Percentiles rank a stretch among this genome's conserved stretches.
These are phyloP conservation scores for Zizania palustris DNA, from an alignment of 202 grass and related monocot species.

Conservation along the genomic window DNA sequence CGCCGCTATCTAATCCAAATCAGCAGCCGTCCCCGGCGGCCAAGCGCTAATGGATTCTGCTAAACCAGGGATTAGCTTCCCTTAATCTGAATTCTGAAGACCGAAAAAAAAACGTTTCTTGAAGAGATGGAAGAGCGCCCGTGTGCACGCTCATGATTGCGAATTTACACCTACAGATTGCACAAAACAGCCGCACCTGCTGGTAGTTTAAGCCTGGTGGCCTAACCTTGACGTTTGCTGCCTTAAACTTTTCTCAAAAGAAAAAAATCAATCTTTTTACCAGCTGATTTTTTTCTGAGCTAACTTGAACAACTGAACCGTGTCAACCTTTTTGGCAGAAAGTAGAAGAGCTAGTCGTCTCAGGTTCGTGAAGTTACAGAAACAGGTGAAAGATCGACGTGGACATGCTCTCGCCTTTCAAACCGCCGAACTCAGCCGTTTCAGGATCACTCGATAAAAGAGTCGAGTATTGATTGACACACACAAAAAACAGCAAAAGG, in stretches of 20 bases:
- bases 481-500: background rate
- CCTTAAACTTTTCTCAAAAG: background rate
- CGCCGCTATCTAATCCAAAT: background rate
- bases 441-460: background rate
- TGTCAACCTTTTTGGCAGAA: no score
- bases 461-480: no score
- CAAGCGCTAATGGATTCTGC: background rate
- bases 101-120: no score
- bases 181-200: background rate
- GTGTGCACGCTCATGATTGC: background rate
- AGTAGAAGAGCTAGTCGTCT: no score
- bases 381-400: background rate
- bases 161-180: no score
- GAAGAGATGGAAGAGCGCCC: no score
- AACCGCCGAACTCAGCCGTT: background rate
- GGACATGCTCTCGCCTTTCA: constrained; percentile 1
- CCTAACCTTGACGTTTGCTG: constrained; percentile 26
- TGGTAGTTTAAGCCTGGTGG: background rate
- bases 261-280: background rate
- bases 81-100: no score
- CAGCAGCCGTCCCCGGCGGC: background rate
- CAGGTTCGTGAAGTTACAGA: background rate
- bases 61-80: no score
- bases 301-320: background rate
- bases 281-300: background rate